Evolutionary conservation across 768 basidiomycete species (phyloP), one percentile per base, ranked within the genome.

Genomic region (Serendipita sp.): DNA sequence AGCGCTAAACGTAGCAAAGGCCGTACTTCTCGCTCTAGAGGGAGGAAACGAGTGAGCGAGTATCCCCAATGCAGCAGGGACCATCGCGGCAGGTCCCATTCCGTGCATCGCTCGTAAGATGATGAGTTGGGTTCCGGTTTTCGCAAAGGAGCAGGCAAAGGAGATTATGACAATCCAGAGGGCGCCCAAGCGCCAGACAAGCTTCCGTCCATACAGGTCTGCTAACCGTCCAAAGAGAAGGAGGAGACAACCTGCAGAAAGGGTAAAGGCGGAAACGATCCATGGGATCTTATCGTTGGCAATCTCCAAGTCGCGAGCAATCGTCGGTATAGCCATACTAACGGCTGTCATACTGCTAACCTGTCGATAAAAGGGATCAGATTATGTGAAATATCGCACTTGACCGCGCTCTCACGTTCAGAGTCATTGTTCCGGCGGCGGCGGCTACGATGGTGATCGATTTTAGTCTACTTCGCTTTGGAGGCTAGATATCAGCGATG

Each of bases 1-100:
- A 0, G 90, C 88, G 0, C 86, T 79, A 67, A 92, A 94, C 0
- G 85, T 83, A 0, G 92, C 82, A 66, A 94, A 95, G 0, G 90
- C 92, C 0, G 83, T 72, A 1, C 87, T 83, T 8, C 92, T 81
- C 0, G 83, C 78, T 11, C 76, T 75, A 0, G 85, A 85, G 0
- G 80, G 78, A 2, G 86, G 85, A 71, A 94, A 95, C 0, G 83
- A 76, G 53, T 86, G 79, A 0, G 92, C 91, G 37, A 95, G 78
- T 64, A 90, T 92, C 0, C 92, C 91, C 1, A 60, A 86, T 10
- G 83, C 78, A 15, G 88, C 81, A 3, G 89, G 89, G 15, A 90
- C 81, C 3, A 79, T 79, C 0, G 88, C 89, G 0, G 90, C 87
- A 0, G 80, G 80, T 0, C 89, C 92, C n/a, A 86, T 74, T 2